phyloP scores from a whole-genome alignment of 805 yeast species.

The Wickerhamomyces bovis region DNA sequence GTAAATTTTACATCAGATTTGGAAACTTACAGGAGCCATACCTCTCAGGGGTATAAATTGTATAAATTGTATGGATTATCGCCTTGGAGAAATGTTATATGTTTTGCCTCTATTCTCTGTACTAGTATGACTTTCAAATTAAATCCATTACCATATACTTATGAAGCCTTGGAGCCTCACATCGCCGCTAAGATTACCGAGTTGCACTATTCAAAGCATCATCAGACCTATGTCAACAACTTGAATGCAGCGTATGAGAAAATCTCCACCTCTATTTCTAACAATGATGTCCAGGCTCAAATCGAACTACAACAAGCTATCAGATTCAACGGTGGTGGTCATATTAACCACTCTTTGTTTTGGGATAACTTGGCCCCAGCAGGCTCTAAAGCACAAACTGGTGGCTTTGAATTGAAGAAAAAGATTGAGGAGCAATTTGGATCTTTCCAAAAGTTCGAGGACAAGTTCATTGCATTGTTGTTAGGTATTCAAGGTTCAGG shows the following conservation, averaged over 20 bases:
- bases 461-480: slow-evolving; percentile 35
- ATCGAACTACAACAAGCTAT: slow-evolving; percentile 39
- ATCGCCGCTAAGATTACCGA: slow-evolving; percentile 42
- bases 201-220: slow-evolving; percentile 44
- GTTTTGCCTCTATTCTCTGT: background rate
- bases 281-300: slow-evolving; percentile 35
- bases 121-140: slow-evolving; percentile 11
- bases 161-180: slow-evolving; percentile 42
- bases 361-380: slow-evolving; percentile 44
- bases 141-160: slow-evolving; percentile 37
- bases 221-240: slow-evolving; percentile 43
- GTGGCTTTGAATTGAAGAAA: slow-evolving; percentile 37
- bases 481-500: slow-evolving; percentile 49
- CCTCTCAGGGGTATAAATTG: background rate
- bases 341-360: slow-evolving; percentile 43
- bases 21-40: background rate
- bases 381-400: slow-evolving; percentile 20
- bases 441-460: slow-evolving; percentile 37
- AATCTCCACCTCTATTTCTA: slow-evolving; percentile 28
- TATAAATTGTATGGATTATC: background rate
- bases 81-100: too few relatives aligned
- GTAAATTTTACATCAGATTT: background rate
- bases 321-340: slow-evolving; percentile 48
- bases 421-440: slow-evolving; percentile 38
- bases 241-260: slow-evolving; percentile 40